Evolutionary conservation across 2,329 filamentous ascomycete species (phyloP).

Genomic region (Parascedosporium putredinis): DNA sequence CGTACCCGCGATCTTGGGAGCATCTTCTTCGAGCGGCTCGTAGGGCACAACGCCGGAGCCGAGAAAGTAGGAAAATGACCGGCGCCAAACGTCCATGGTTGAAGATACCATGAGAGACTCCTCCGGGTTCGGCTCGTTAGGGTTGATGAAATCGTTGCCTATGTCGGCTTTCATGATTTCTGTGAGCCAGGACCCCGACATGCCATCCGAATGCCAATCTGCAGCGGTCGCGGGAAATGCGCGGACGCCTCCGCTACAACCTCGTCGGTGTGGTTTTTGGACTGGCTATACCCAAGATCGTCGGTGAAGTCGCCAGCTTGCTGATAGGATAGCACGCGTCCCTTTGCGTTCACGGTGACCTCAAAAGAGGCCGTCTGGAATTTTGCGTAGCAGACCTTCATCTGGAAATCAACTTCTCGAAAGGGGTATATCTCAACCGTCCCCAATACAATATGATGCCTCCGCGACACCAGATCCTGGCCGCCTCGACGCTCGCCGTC

Average conservation of each 20-base stretch:
- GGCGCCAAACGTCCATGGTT: slow-evolving; percentile 17
- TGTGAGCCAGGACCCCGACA: slow-evolving; percentile 34
- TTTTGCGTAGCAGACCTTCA: slow-evolving; percentile 18
- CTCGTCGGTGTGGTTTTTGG: slow-evolving; percentile 10
- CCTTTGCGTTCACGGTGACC: slow-evolving; percentile 18
- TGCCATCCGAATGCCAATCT: too few species aligned
- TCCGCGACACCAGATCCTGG: neutral
- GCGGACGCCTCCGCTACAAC: neutral
- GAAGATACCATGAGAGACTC: too few species aligned
- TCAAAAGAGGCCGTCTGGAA: slow-evolving; percentile 25
- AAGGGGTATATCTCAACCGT: too few species aligned
- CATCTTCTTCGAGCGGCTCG: slow-evolving; percentile 22
- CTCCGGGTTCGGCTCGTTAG: too few species aligned
- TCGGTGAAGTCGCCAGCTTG: slow-evolving; percentile 6
- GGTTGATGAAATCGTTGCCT: slow-evolving; percentile 19
- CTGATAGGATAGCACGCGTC: slow-evolving; percentile 16
- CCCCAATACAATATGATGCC: neutral
- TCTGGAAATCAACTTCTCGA: too few species aligned
- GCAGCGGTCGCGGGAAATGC: too few species aligned
- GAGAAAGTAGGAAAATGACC: slow-evolving; percentile 12
- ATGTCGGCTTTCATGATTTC: slow-evolving; percentile 30
- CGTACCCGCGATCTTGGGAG: too few species aligned
- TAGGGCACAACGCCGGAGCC: slow-evolving; percentile 29
- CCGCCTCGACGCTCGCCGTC: neutral
- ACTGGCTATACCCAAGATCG: slow-evolving; percentile 12